Evolutionary conservation across 2,329 filamentous ascomycete species (phyloP), one percentile per base, ranked within the genome.

Genomic region (Botrytis elliptica): DNA sequence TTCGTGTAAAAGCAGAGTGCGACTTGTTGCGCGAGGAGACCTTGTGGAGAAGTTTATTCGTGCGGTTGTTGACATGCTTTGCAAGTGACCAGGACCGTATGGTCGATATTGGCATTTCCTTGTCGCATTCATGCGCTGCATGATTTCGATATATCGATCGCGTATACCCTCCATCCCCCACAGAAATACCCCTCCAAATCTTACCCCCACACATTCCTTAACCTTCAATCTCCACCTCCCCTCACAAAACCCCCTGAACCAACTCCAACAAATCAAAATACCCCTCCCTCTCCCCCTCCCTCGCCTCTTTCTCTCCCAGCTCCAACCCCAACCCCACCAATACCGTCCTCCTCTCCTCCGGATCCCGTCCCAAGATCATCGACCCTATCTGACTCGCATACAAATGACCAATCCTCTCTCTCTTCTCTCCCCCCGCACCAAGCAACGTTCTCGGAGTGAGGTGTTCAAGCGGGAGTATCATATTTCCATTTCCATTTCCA

Each of bases 311-410:
- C 44, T 46, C 44, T 3, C 0, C 20, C 82, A 10, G 91, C 46
- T 83, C 83, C 73, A 92, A 78, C 0, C 90, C 90, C 14, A 92
- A 82, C 0, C 90, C 90, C 4, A 92, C 81, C 16, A 92, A 83
- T n/a, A 92, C 81, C 3, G 85, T 90, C 60, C 90, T 85, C 72
- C 84, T 84, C 76, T 91, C 88, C 65, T 90, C 86, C 1, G 93
- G 90, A 70, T 92, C 87, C 76, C 90, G 90, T 74, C 91, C 89
- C 29, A 91, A 87, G 74, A 99, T 88, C 57, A 92, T 89, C 79
- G 91, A 97, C 8, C 92, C 96, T 77, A 98, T 91, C 79, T 98
- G 95, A 62, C 93, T 93, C 4, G 95, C 95, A 79, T 97, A 92
- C 2, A 98, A 88, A 82, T 98, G 95, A 1, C 94, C 95, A 8